Evolutionary conservation across 257 asterid species (phyloP), one percentile per base, ranked within the genome.

Genomic region (Petunia secreta): DNA sequence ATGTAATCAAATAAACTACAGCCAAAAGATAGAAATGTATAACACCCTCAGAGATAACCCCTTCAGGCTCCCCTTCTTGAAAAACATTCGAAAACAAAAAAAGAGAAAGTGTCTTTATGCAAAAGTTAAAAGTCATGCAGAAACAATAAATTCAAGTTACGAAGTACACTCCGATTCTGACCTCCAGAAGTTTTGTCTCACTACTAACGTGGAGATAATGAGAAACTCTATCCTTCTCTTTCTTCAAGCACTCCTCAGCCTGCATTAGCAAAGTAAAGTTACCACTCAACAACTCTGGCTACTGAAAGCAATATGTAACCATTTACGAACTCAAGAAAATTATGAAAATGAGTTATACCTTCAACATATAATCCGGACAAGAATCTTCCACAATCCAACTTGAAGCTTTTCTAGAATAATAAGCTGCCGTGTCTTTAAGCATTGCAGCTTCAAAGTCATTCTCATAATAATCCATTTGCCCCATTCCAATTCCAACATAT

Each of bases 321-420:
- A 71, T 48, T 25, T 71, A 71, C 10, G 60, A 7, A 40, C 67
- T 38, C 36, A 2, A 41, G 40, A 41, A 15, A n/a, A 62, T 13
- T 48, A 43, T 37, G 48, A 36, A 75, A 39, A 78, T 43, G 58
- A 79, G 37, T 40, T 57, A 75, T 74, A 82, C 97, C 89, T 90
- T 87, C 80, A 85, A 54, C 93, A 91, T 87, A 77, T 90, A 91
- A 68, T 85, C 89, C 9, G 94, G 91, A 83, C 92, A 91, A 16
- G 94, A 87, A 83, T 91, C 89, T 13, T 89, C 83, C 57, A 79
- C 80, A 5, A 89, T 85, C 94, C 94, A 91, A 50, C 77, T 85
- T 37, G 93, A 91, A 4, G 93, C 90, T 80, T 91, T 90, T 37
- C 88, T 58, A 74, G 91, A 90, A 80, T 91, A 91, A 85, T 83